A percentile compares a stretch with the other conserved stretches of the same genome.
phyloP scores from a whole-genome alignment of 805 yeast species.

The Brettanomyces naardenensis region DNA sequence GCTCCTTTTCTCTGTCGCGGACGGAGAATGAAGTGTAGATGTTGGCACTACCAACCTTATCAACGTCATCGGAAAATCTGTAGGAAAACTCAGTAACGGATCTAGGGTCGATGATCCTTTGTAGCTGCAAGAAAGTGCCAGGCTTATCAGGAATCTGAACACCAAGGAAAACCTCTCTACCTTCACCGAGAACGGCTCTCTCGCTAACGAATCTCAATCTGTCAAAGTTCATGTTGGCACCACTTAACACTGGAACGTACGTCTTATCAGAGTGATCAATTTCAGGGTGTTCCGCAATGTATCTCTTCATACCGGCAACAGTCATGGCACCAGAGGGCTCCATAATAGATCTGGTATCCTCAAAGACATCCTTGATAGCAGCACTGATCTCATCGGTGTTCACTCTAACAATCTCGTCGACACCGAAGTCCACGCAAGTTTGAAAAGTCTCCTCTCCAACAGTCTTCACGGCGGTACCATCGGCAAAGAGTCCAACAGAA shows the following conservation, averaged over 20 bases:
- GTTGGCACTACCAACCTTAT: constrained; percentile 45
- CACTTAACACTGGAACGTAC: constrained; percentile 81
- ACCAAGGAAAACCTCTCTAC: constrained; percentile 87
- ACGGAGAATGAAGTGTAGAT: constrained; percentile 88
- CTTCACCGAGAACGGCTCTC: constrained; percentile 98
- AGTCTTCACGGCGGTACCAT: constrained; percentile 92
- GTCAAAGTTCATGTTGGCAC: constrained; percentile 98
- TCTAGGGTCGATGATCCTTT: constrained; percentile 75
- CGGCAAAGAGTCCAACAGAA: constrained; percentile 94
- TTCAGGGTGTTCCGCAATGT: constrained; percentile 60
- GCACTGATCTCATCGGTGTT: constrained; percentile 77
- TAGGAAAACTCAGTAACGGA: constrained; percentile 91
- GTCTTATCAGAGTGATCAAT: constrained; percentile 61
- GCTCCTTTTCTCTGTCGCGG: constrained; percentile 65
- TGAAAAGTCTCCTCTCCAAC: constrained; percentile 91
- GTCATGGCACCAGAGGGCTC: constrained; percentile 98
- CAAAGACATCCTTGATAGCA: constrained; percentile 93
- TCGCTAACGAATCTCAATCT: constrained; percentile 92
- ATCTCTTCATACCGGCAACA: constrained; percentile 90
- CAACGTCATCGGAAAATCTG: constrained; percentile 46
- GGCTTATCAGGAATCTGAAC: constrained; percentile 90
- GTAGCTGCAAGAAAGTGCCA: constrained; percentile 79
- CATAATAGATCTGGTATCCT: constrained; percentile 86
- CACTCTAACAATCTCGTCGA: constrained; percentile 75
- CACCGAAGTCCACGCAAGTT: constrained; percentile 55